Base-by-base conservation (phyloP, 257 asterid genomes). In the Mitragyna speciosa region DNA sequence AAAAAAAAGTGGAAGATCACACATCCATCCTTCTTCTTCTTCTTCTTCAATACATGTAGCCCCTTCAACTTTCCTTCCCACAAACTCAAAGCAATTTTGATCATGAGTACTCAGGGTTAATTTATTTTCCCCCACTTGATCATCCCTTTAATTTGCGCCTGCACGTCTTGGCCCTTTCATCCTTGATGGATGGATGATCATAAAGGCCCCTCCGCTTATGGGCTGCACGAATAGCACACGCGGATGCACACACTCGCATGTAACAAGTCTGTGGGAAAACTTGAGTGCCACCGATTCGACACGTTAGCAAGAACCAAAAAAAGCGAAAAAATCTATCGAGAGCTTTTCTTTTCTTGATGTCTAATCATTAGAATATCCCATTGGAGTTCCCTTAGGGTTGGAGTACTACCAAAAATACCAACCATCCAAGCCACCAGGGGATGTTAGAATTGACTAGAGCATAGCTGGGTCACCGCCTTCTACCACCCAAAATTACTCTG, bases 121-220 rank as follows among this genome's bases (percentile, higher is more conserved):
- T 58, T 58, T 41, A 58, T 28, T 26, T 66, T 54, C 76, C 47
- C 61, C 65, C 63, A 76, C 71, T 76, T 72, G 63, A 72, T 28
- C 63, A 1, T 19, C 4, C 8, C 39, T 5, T 24, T 28, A 36
- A 36, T 69, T 70, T 77, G 82, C 78, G 83, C 85, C 85, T 81
- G 87, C 85, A 58, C 78, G 87, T 72, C 66, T 78, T 81, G 85
- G 78, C 81, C 79, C 85, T 84, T 84, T 84, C 87, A 84, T 77
- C 81, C 76, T 28, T 24, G 63, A 26, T 22, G 61, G 41, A 45
- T 71, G 59, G 61, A n/a, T 26, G 59, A 76, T 51, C 66, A 61
- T 80, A 77, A 77, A 80, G 77, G 75, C 45, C 52, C 9, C 15
- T n/a, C 22, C 24, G 48, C 20, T 70, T 36, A 43, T 70, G 68